A percentile compares a stretch with the other conserved stretches of the same genome.
Evolutionary conservation across 177 flowering plant genomes (phyloP).

Genomic region (Tripterygium wilfordii): DNA sequence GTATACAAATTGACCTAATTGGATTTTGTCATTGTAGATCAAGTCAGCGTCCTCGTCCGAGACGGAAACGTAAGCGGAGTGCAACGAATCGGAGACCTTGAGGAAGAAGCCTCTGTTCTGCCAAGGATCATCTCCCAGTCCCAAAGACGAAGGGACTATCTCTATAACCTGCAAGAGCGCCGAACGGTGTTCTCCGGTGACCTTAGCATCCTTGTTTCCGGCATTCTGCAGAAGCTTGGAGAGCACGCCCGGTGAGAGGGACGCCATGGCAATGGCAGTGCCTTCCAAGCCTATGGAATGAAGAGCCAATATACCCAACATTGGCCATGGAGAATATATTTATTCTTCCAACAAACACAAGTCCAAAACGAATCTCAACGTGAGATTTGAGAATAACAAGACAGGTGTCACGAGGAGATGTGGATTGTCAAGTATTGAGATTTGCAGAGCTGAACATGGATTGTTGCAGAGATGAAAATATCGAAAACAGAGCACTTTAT

Average conservation of each 20-base stretch:
- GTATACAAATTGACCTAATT: conserved; percentile 51
- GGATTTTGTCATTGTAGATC: conserved; percentile 43
- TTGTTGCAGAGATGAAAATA: too few species aligned
- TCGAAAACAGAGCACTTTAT: too few species aligned
- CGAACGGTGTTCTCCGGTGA: conserved; percentile 43
- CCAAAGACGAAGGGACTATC: conserved; percentile 35
- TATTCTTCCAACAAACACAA: too few species aligned
- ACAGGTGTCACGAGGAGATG: too few species aligned
- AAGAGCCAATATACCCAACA: too few species aligned
- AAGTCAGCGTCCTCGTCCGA: conserved; percentile 39
- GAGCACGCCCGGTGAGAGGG: conserved; percentile 48
- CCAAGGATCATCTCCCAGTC: conserved; percentile 25
- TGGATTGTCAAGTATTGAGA: too few species aligned
- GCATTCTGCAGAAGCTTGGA: conserved; percentile 38
- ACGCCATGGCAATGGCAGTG: too few species aligned
- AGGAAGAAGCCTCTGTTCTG: conserved; percentile 42
- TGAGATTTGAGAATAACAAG: too few species aligned
- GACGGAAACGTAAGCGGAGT: conserved; percentile 46
- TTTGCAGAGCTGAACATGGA: too few species aligned
- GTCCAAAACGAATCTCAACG: too few species aligned
- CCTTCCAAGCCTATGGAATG: too few species aligned
- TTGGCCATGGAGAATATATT: too few species aligned
- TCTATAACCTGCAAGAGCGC: conserved; percentile 51
- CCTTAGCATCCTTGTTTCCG: conserved; percentile 31
- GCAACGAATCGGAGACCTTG: conserved; percentile 54